Evolutionary conservation across 768 basidiomycete genomes (phyloP), one percentile per base, ranked within the genome.

Genomic region (Thelephora ganbajun): DNA sequence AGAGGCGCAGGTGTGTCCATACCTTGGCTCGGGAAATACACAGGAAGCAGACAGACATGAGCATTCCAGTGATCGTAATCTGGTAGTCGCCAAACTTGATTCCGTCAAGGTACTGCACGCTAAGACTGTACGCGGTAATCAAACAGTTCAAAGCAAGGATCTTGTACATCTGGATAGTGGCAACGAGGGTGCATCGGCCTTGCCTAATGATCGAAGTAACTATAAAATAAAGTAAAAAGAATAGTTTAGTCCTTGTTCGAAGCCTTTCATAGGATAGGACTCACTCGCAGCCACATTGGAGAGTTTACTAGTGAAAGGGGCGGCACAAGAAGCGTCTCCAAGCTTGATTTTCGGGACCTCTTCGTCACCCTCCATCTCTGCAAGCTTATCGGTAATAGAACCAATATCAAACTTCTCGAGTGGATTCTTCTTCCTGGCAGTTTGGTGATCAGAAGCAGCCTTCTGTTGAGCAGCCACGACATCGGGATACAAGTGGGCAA

Each of bases 11-110:
- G 33, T 11, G 33, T 11, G 4, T 41, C 58, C 77, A 34, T 56
- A 92, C 94, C 79, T 93, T 91, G 11, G 94, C 94, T 6, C 94
- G 77, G 26, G 94, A 99, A 50, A 99, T 97, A 62, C 92, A 97
- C 61, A 96, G 67, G 78, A 99, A 99, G 63, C 94, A 99, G 23
- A 98, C 87, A 23, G 88, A 92, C 92, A 99, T 96, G 59, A 98
- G 70, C 73, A 90, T 83, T 18, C 96, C 96, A 1, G 88, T 96
- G 51, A 99, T 80, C 1, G 94, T 97, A 33, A 96, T 84, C 60
- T 99, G 94, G 61, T 99, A 99, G 61, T 99, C 96, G 12, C 96
- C 96, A 63, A 93, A 97, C 65, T 98, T 98, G 73, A 99, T 97
- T 16, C 96, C 96, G 53, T 98, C 94, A 2, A 99, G 72, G 59